Evolutionary conservation across 2,329 filamentous ascomycete genomes (phyloP).

Genomic region (Neonectria hederae): DNA sequence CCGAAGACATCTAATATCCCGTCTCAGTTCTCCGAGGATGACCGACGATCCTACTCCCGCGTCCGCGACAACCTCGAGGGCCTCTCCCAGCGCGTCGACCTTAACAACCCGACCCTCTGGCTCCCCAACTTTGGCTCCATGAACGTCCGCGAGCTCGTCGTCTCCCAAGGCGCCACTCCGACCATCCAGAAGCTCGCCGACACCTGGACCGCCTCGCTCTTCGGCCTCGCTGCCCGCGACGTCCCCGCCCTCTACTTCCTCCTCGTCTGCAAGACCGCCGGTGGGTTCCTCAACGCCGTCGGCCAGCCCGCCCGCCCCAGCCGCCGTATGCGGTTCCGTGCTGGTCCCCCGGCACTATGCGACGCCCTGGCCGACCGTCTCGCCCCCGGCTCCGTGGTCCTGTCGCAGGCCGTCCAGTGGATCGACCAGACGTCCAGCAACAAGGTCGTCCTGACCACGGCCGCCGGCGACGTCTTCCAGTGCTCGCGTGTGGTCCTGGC

Average conservation of each 20-base stretch:
- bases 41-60: constrained; percentile 28
- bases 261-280: constrained; percentile 36
- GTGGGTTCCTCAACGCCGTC: constrained; percentile 30
- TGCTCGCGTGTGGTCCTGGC: constrained; percentile 32
- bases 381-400: constrained; percentile 18
- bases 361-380: constrained; percentile 27
- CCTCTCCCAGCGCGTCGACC: constrained; percentile 32
- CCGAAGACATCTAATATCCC: not conserved
- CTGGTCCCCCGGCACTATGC: constrained; percentile 14
- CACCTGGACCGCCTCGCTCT: constrained; percentile 39
- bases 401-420: constrained; percentile 28
- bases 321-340: constrained; percentile 18
- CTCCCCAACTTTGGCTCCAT: constrained; percentile 32
- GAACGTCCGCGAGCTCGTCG: constrained; percentile 33
- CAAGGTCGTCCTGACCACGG: constrained; percentile 27
- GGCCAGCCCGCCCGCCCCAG: constrained; percentile 8
- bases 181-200: constrained; percentile 27
- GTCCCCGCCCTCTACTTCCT: constrained; percentile 37
- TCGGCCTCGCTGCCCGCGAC: constrained; percentile 33
- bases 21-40: constrained; percentile 21
- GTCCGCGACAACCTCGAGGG: constrained; percentile 32
- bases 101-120: constrained; percentile 27
- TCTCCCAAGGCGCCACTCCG: constrained; percentile 32
- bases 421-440: constrained; percentile 30
- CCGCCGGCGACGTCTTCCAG: constrained; percentile 28